A percentile compares a stretch with the other conserved stretches of the same genome.
These are phyloP conservation scores for Mollisia scopiformis DNA, from an alignment of 2,329 filamentous ascomycete species.

Conservation along the genomic window DNA sequence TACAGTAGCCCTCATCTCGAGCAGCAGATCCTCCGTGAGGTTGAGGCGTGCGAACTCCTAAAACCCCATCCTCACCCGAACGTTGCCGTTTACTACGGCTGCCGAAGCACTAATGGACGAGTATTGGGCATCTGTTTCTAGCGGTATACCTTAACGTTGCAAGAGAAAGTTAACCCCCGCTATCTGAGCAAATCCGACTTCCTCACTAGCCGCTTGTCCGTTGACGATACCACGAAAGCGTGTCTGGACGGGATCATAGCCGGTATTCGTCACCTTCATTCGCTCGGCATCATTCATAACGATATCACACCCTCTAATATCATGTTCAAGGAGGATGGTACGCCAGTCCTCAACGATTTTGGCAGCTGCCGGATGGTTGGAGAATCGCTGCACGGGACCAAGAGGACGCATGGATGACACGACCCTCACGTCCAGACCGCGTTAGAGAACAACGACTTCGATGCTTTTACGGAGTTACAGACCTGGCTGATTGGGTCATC, in stretches of 20 bases:
- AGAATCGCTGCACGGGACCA: background rate
- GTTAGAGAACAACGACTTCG: conserved; percentile 6
- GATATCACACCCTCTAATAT: conserved; percentile 38
- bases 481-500: background rate
- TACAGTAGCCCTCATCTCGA: too few relatives aligned
- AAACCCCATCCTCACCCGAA: conserved; percentile 30
- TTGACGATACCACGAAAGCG: conserved; percentile 15
- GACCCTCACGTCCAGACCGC: background rate
- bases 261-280: conserved; percentile 37
- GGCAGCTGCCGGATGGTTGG: conserved; percentile 28
- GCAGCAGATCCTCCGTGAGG: background rate
- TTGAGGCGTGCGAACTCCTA: background rate
- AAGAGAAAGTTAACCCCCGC: conserved; percentile 28
- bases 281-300: conserved; percentile 35
- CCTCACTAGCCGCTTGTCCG: conserved; percentile 13
- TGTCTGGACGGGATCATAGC: conserved; percentile 22
- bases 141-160: conserved; percentile 28
- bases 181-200: conserved; percentile 27
- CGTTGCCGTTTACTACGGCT: conserved; percentile 32
- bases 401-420: background rate
- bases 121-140: conserved; percentile 34
- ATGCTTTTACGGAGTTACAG: conserved; percentile 8
- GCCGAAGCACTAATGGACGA: conserved; percentile 16
- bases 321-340: conserved; percentile 33
- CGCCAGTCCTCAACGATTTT: conserved; percentile 36